These are phyloP conservation scores for Trichophyton benhamiae DNA, from an alignment of 2,329 filamentous ascomycete species.

Conservation along the genomic window DNA sequence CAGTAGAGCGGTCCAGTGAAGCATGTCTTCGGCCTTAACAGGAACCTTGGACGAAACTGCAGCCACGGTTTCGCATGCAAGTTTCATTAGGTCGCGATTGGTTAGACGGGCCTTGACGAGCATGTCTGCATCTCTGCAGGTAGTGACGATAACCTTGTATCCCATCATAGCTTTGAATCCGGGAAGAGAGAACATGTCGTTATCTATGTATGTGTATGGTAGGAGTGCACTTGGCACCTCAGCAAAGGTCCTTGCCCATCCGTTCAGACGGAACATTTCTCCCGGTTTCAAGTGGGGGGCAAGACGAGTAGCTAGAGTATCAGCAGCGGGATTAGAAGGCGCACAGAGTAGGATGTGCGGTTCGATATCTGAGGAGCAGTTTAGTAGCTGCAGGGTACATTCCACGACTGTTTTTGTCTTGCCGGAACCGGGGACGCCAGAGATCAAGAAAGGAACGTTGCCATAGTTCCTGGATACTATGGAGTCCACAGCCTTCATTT, in stretches of 20 bases:
- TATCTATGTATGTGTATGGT: conserved; percentile 28
- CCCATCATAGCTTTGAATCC: conserved; percentile 28
- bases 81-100: conserved; percentile 29
- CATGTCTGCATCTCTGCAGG: conserved; percentile 31
- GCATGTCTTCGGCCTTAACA: conserved; percentile 11
- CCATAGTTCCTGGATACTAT: conserved; percentile 33
- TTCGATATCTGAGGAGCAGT: conserved; percentile 1
- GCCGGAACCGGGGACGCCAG: conserved; percentile 40
- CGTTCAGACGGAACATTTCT: conserved; percentile 34
- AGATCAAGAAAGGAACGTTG: conserved; percentile 36
- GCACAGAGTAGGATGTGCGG: conserved; percentile 34
- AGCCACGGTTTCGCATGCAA: conserved; percentile 27
- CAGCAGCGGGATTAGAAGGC: conserved; percentile 37
- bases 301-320: conserved; percentile 32
- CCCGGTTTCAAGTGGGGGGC: conserved; percentile 23
- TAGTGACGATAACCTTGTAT: conserved; percentile 34
- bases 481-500: conserved; percentile 35
- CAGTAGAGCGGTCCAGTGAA: conserved; percentile 35
- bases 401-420: conserved; percentile 43
- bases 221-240: conserved; percentile 32
- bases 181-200: conserved; percentile 33
- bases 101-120: conserved; percentile 32
- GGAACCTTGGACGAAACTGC: conserved; percentile 16
- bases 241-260: conserved; percentile 28
- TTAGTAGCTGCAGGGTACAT: conserved; percentile 25